A percentile compares a stretch with the other conserved stretches of the same genome.
phyloP scores from a whole-genome alignment of 306 rosid species.

The Herpetospermum pedunculosum region DNA sequence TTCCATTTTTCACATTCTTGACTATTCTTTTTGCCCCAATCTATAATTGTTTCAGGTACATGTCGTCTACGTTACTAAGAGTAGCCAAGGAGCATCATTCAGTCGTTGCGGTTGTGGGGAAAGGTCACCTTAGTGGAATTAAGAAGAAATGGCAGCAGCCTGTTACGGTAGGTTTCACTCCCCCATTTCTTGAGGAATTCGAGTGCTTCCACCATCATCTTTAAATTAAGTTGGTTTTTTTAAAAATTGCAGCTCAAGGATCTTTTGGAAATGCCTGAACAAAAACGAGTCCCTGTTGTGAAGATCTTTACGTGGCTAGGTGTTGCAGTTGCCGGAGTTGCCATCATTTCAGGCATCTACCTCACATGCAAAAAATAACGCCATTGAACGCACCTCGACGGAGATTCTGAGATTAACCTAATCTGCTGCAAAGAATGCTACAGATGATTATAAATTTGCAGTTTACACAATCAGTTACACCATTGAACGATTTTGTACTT shows the following conservation, averaged over 20 bases:
- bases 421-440: not conserved
- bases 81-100: conserved; percentile 52
- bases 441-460: not conserved
- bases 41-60: conserved; percentile 38
- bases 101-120: conserved; percentile 91
- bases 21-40: not conserved
- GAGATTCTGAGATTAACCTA: no score
- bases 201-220: not conserved
- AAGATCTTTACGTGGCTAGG: conserved; percentile 40
- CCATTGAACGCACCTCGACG: not conserved
- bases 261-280: conserved; percentile 52
- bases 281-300: conserved; percentile 23
- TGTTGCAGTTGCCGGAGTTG: conserved; percentile 57
- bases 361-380: conserved; percentile 48
- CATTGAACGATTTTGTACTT: not conserved
- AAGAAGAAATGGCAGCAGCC: conserved; percentile 83
- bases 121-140: conserved; percentile 90
- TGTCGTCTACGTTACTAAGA: conserved; percentile 59
- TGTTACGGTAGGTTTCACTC: conserved; percentile 39
- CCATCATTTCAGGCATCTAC: conserved; percentile 69
- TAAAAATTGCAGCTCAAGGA: conserved; percentile 48
- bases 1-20: not conserved
- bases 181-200: not conserved
- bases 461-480: not conserved
- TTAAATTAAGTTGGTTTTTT: not conserved